Base-by-base conservation (phyloP, 768 basidiomycete species). In the Panus rudis region DNA sequence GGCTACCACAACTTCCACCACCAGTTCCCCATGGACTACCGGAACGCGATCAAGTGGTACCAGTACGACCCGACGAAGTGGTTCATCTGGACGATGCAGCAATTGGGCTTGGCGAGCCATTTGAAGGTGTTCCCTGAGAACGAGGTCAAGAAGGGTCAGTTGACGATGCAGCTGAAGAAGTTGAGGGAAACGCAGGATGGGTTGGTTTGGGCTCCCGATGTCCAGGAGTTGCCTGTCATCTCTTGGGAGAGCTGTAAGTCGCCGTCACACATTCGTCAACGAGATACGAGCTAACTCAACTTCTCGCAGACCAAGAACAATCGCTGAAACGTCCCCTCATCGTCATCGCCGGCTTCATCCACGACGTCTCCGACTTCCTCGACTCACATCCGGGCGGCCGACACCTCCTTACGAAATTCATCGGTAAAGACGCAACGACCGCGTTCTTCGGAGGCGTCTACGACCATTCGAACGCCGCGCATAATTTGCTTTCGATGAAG, bases 1-100 rank as follows among this genome's bases (percentile, higher is more conserved):
- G 92, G 92, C 13, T 97, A 97, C 70, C 92, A 97, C 73, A 97
- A 97, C 66, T 94, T 94, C 78, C 92, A 97, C 68, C 92, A 97
- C 58, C 79, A 82, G 59, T 94, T 94, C 78, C 92, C 92, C 6
- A 91, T 91, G 87, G 92, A 97, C 63, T 97, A 92, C 70, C 78
- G 92, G 20, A 94, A 94, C 57, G 92, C 92, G 44, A 91, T 94
- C 72, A 90, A 73, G 63, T 91, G 88, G 88, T 88, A 86, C 63
- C 88, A 92, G 59, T 92, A 91, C 56, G 88, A 91, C 59, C 90
- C 89, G 8, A 92, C 89, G 26, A 92, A 92, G 62, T 92, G 90
- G 90, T 87, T 90, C 69, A 92, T 91, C 66, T 73, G 70, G 67
- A 63, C 65, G 10, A 74, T 73, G 65, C 59, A 75, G 43, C 50